Evolutionary conservation across 176 grass and related monocot genomes (phyloP).

Genomic region (Aechmea fasciata): DNA sequence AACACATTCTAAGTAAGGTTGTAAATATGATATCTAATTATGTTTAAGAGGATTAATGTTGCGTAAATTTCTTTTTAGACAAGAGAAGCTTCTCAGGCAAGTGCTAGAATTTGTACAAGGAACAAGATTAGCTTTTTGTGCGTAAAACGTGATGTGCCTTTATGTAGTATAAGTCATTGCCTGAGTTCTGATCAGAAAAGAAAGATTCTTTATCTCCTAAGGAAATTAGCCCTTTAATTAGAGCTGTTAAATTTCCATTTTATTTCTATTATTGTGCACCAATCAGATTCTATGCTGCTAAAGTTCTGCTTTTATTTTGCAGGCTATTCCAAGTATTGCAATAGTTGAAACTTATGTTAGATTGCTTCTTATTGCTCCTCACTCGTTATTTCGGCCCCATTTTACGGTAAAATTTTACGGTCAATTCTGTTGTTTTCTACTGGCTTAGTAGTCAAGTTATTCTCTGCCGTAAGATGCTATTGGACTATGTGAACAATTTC

Average conservation of each 20-base stretch:
- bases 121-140: not conserved
- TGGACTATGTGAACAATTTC: no score
- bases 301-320: constrained; percentile 11
- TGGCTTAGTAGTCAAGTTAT: not conserved
- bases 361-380: constrained; percentile 83
- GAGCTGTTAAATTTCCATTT: not conserved
- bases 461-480: constrained; percentile 1
- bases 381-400: constrained; percentile 91
- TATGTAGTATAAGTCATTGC: not conserved
- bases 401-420: constrained; percentile 98
- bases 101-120: not conserved
- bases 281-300: not conserved
- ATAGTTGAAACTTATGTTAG: constrained; percentile 98
- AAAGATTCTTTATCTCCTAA: not conserved
- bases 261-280: not conserved
- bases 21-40: not conserved
- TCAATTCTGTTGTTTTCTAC: constrained; percentile 32
- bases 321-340: constrained; percentile 93
- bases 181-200: not conserved
- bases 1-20: not conserved
- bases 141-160: not conserved
- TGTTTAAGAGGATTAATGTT: not conserved
- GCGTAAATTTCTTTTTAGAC: not conserved
- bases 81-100: not conserved
- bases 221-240: not conserved